Base-by-base conservation (phyloP, 1,284 basidiomycete species). In the Ganoderma leucocontextum region DNA sequence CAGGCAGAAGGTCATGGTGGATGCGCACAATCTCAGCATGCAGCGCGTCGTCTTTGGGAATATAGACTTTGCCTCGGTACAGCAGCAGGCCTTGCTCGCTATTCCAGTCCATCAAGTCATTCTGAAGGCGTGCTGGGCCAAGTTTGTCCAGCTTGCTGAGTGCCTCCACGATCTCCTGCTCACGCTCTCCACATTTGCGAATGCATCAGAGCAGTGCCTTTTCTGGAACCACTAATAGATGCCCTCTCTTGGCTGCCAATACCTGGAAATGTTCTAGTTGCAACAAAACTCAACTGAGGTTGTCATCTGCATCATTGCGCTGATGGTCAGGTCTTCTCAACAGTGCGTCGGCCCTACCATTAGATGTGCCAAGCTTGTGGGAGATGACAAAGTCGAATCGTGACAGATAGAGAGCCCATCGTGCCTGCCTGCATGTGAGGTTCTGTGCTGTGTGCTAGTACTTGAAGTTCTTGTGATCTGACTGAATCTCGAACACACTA, bases 381-480 rank as follows among this genome's bases (percentile, higher is more conserved):
- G 74, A 58, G 1, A 88, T 75, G 0, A 61, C 64, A 68, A 83
- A 83, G 53, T 83, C 67, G 69, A 78, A 85, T 6, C 78, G 53
- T 0, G 78, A 60, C 0, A 88, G 72, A 29, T 76, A 63, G 0
- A 79, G 64, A 0, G 73, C 72, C 86, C 84, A 88, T 2, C 81
- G 68, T 0, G 80, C 82, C 72, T 87, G 83, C 12, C 73, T 63
- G 0, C 77, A 66, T 36, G 78, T 84, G 0, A 87, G 75, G 5
- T 80, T 76, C 39, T 82, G 76, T 0, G 80, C 67, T 0, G 73
- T 76, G 10, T 68, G 44, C 75, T 82, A 86, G 64, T 84, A 84
- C 35, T 78, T 74, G 0, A 87, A 78, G 67, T 85, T 85, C 17
- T 79, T 76, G 69, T 87, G 85, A 69, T 88, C 82, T 0, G 81